These are phyloP conservation scores for Anthoceros angustus DNA, from an alignment of 225 moss, liverwort and hornwort species.

Conservation along the genomic window DNA sequence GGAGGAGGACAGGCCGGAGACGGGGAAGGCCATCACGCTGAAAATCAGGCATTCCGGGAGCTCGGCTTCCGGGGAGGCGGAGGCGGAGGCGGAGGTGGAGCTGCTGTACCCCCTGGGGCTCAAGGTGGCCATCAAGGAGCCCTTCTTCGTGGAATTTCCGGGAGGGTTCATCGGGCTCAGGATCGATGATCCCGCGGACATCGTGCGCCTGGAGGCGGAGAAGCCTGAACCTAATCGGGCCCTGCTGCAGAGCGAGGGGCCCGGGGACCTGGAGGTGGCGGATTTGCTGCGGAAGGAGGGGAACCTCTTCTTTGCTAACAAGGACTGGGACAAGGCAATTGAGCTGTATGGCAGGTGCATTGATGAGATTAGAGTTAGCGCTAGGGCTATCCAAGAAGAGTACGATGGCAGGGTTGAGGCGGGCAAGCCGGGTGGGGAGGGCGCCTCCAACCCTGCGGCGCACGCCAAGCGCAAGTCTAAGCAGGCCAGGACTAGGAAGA, in stretches of 20 bases:
- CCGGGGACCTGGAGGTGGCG: neutral
- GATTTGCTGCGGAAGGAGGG: neutral
- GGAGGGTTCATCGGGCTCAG: neutral
- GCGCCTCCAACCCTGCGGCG: neutral
- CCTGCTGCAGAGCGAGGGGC: neutral
- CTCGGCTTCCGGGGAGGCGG: neutral
- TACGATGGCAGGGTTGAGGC: neutral
- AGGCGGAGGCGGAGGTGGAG: neutral
- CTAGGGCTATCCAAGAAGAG: constrained; percentile 1
- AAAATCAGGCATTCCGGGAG: neutral
- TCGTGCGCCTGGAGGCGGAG: neutral
- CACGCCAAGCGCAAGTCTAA: constrained; percentile 2
- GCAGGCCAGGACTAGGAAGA: constrained; percentile 4
- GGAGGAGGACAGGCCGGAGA: constrained; percentile 3
- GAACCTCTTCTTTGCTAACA: neutral
- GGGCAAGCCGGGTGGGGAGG: neutral
- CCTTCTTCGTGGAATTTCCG: neutral
- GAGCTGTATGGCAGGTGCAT: constrained; percentile 1
- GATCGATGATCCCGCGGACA: constrained; percentile 3
- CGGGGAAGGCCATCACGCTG: neutral
- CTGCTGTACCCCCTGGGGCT: neutral
- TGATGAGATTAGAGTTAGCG: neutral
- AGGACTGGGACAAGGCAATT: constrained; percentile 5
- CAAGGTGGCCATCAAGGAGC: constrained; percentile 1
- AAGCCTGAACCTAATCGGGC: neutral